Conservation (phyloP, 1,284 basidiomycete genomes). For the Tausonia pullulans region DNA sequence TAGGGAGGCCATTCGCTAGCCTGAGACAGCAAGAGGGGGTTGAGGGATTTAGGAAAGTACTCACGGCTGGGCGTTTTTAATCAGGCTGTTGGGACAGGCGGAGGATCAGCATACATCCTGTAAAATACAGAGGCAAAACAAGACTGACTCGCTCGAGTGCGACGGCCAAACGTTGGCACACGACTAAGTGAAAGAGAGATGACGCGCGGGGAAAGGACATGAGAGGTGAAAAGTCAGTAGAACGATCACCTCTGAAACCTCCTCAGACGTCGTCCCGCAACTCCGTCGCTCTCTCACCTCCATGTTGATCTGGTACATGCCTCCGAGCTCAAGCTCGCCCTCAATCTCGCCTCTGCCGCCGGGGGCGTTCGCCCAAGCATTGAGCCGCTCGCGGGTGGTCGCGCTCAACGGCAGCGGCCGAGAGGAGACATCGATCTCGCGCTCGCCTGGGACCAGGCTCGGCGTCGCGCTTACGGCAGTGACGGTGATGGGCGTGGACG, state of each 20-base stretch:
- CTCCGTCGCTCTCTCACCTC: slow-evolving; percentile 17
- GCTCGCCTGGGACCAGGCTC: background rate
- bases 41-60: too few species aligned
- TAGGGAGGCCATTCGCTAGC: too few species aligned
- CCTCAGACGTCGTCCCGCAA: too few species aligned
- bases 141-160: slow-evolving; percentile 8
- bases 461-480: too few species aligned
- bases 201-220: too few species aligned
- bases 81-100: too few species aligned
- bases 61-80: too few species aligned
- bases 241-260: too few species aligned
- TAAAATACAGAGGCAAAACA: background rate
- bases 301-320: slow-evolving; percentile 33
- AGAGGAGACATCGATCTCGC: slow-evolving; percentile 30
- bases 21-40: too few species aligned
- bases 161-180: slow-evolving; percentile 15
- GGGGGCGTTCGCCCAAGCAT: slow-evolving; percentile 35
- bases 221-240: too few species aligned
- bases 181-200: background rate
- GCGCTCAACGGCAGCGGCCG: slow-evolving; percentile 34
- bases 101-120: too few species aligned
- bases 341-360: slow-evolving; percentile 28
- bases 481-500: too few species aligned
- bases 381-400: slow-evolving; percentile 31
- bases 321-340: slow-evolving; percentile 27